Percentiles rank a stretch among this genome's conserved stretches.
phyloP scores from a whole-genome alignment of 805 yeast species.

The Yamadazyma phyllophila region DNA sequence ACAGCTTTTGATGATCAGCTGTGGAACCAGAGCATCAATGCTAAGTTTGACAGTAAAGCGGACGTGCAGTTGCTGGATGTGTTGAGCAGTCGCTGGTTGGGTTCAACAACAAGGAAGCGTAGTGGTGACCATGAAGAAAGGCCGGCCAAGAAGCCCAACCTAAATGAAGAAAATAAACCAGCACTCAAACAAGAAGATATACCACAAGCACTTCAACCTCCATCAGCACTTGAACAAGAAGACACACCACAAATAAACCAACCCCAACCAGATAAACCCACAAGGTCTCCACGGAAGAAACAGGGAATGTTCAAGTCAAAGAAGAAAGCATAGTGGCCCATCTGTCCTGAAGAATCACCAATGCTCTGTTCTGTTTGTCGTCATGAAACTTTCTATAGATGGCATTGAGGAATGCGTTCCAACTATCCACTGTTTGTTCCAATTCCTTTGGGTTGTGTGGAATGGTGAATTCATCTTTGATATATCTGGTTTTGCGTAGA shows the following conservation, averaged over 20 bases:
- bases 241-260: not conserved
- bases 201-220: too few relatives aligned
- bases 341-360: slow-evolving; percentile 27
- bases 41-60: slow-evolving; percentile 2
- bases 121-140: not conserved
- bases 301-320: slow-evolving; percentile 7
- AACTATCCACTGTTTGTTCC: slow-evolving; percentile 36
- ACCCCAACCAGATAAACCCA: too few relatives aligned
- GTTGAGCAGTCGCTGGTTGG: not conserved
- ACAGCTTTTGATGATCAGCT: slow-evolving; percentile 1
- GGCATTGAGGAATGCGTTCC: not conserved
- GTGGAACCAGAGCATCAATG: slow-evolving; percentile 2
- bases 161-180: not conserved
- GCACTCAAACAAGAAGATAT: not conserved
- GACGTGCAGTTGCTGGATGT: slow-evolving; percentile 1
- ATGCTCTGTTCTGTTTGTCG: slow-evolving; percentile 24
- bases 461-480: not conserved
- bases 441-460: not conserved
- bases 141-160: not conserved
- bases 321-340: slow-evolving; percentile 26
- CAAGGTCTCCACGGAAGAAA: slow-evolving; percentile 2
- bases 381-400: slow-evolving; percentile 39
- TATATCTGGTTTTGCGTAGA: not conserved
- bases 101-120: not conserved
- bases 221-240: not conserved